Conservation (phyloP, 768 basidiomycete genomes). For the Crepidotus variabilis region DNA sequence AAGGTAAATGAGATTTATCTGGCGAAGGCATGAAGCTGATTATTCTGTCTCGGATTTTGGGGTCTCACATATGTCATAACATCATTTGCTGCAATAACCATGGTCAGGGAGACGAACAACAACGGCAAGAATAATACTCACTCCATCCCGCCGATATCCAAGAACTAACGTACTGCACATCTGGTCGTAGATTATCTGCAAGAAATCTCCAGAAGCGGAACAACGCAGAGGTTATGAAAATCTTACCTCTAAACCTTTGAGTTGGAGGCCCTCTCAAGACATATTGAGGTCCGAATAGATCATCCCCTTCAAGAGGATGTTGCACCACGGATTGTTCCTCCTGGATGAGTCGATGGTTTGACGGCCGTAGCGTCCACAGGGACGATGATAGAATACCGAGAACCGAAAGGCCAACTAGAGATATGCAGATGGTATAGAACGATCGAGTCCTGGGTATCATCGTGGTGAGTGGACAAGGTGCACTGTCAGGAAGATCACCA, state of each 20-base stretch:
- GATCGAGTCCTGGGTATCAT: slow-evolving; percentile 8
- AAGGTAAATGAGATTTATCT: slow-evolving; percentile 59
- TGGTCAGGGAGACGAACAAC: slow-evolving; percentile 45
- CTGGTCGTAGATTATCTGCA: slow-evolving; percentile 60
- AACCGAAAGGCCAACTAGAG: slow-evolving; percentile 11
- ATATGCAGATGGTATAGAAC: slow-evolving; percentile 13
- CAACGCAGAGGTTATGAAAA: background rate
- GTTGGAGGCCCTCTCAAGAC: slow-evolving; percentile 51
- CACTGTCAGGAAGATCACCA: background rate
- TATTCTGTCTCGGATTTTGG: background rate
- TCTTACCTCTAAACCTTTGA: slow-evolving; percentile 49
- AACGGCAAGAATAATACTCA: slow-evolving; percentile 26
- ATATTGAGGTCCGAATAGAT: slow-evolving; percentile 11
- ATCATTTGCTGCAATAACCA: slow-evolving; percentile 62
- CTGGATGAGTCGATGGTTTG: background rate
- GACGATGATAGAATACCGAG: slow-evolving; percentile 14
- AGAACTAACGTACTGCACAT: slow-evolving; percentile 64
- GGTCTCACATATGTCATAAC: slow-evolving; percentile 64
- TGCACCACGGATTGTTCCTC: background rate
- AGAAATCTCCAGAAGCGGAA: background rate
- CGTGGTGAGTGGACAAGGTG: slow-evolving; percentile 4
- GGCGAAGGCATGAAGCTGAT: background rate
- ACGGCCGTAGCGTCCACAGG: slow-evolving; percentile 8
- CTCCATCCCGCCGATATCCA: slow-evolving; percentile 82
- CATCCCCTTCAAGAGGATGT: background rate